Evolutionary conservation across 805 yeast species (phyloP).

Genomic region (Saturnispora besseyi): DNA sequence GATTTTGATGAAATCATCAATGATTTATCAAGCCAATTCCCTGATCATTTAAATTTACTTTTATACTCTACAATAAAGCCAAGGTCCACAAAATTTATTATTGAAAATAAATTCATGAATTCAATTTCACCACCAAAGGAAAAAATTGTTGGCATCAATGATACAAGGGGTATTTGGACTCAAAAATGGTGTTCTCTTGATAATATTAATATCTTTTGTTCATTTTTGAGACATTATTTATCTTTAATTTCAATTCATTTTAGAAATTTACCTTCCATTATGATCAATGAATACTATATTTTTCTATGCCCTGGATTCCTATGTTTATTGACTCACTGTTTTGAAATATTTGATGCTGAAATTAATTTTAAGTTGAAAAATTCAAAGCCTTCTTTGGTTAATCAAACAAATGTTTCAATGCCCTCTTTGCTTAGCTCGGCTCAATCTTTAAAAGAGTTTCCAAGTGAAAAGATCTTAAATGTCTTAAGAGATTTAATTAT

Average conservation of each 20-base stretch:
- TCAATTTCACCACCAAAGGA: conserved; percentile 33
- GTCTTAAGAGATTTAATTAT: conserved; percentile 30
- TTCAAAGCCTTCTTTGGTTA: background rate
- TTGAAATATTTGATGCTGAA: conserved; percentile 29
- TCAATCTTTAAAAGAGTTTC: conserved; percentile 17
- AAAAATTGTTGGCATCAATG: conserved; percentile 37
- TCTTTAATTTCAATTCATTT: conserved; percentile 22
- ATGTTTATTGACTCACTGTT: conserved; percentile 37
- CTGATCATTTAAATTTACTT: conserved; percentile 18
- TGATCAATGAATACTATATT: conserved; percentile 12
- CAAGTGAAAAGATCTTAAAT: conserved; percentile 26
- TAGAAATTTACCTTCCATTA: conserved; percentile 11
- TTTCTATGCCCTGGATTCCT: conserved; percentile 37
- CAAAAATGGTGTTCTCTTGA: conserved; percentile 50
- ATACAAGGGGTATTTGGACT: conserved; percentile 57
- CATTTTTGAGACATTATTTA: conserved; percentile 53
- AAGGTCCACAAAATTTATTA: conserved; percentile 20
- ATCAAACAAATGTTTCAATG: conserved; percentile 1
- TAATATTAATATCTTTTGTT: conserved; percentile 44
- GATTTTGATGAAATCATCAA: conserved; percentile 7
- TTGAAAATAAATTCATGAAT: conserved; percentile 26
- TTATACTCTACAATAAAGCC: conserved; percentile 17
- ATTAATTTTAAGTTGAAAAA: conserved; percentile 7
- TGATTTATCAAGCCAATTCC: conserved; percentile 16
- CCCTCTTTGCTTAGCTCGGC: background rate